Conservation (phyloP, 306 rosid genomes). For the Gillenia trifoliata region DNA sequence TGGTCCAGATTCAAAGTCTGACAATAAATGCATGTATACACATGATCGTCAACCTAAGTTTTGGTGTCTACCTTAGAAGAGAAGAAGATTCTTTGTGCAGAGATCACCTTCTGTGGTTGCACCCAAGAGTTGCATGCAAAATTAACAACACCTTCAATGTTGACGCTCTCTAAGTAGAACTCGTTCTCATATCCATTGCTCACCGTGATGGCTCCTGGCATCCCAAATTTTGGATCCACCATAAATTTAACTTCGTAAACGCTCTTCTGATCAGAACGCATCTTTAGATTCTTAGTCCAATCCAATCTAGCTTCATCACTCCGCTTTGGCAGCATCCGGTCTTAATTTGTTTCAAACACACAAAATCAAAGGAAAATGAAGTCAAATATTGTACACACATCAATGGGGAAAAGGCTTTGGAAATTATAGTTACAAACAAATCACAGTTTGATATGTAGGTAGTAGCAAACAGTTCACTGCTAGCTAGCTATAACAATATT, state of each 20-base stretch:
- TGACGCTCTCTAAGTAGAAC: slow-evolving; percentile 36
- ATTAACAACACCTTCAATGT: slow-evolving; percentile 11
- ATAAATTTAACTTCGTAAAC: slow-evolving; percentile 24
- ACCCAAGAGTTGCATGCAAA: slow-evolving; percentile 50
- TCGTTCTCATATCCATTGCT: slow-evolving; percentile 25
- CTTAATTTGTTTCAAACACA: too few relatives aligned
- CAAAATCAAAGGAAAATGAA: too few relatives aligned
- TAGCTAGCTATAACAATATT: too few relatives aligned
- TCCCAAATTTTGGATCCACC: slow-evolving; percentile 40
- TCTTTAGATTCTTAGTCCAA: slow-evolving; percentile 7
- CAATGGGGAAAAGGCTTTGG: too few relatives aligned
- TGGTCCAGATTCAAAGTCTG: background rate
- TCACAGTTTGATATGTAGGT: too few relatives aligned
- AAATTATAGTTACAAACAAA: background rate
- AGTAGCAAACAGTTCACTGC: too few relatives aligned
- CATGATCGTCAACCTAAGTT: background rate
- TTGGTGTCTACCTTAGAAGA: background rate
- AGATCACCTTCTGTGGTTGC: slow-evolving; percentile 14
- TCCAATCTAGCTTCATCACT: slow-evolving; percentile 31
- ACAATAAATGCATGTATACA: too few relatives aligned
- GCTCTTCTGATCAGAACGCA: background rate
- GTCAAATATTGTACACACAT: too few relatives aligned
- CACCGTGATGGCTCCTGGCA: slow-evolving; percentile 34
- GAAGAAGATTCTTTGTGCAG: too few relatives aligned
- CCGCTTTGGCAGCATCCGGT: slow-evolving; percentile 18